These are phyloP conservation scores for Diospyros lotus DNA, from an alignment of 148 eudicot genomes.

Conservation along the genomic window DNA sequence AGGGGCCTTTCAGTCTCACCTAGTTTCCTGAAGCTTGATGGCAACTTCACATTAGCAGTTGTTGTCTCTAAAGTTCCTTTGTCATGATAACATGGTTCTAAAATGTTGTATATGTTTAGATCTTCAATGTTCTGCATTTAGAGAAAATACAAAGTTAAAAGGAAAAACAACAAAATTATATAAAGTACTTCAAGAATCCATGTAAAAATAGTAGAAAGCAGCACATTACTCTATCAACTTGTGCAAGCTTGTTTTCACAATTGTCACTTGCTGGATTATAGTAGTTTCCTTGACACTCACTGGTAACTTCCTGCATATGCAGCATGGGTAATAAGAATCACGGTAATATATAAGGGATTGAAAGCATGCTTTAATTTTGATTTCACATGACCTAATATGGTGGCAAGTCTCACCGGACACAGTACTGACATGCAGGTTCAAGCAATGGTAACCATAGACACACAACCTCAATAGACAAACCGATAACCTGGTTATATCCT, in stretches of 20 bases:
- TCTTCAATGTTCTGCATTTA: slow-evolving; percentile 44
- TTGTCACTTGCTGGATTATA: slow-evolving; percentile 39
- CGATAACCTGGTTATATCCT: no score
- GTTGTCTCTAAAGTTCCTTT: slow-evolving; percentile 19
- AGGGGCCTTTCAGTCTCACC: slow-evolving; percentile 82
- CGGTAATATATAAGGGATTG: neutral
- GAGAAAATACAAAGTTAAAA: neutral
- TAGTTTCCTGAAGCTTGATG: slow-evolving; percentile 68
- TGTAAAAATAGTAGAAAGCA: neutral
- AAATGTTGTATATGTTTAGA: slow-evolving; percentile 74
- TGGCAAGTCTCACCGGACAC: no score
- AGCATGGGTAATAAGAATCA: neutral
- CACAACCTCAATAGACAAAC: neutral
- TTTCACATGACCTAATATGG: no score
- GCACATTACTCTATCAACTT: slow-evolving; percentile 53
- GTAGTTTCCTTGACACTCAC: slow-evolving; percentile 58
- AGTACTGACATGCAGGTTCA: no score
- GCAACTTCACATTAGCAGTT: slow-evolving; percentile 33
- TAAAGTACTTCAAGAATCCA: neutral
- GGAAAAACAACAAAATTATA: neutral
- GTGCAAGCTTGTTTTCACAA: slow-evolving; percentile 42
- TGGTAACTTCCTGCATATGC: slow-evolving; percentile 44
- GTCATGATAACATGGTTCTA: slow-evolving; percentile 88
- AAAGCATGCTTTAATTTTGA: no score
- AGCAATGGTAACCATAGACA: no score